Conservation (phyloP, 78 protist genomes). For the Pigoraptor vietnamica region DNA sequence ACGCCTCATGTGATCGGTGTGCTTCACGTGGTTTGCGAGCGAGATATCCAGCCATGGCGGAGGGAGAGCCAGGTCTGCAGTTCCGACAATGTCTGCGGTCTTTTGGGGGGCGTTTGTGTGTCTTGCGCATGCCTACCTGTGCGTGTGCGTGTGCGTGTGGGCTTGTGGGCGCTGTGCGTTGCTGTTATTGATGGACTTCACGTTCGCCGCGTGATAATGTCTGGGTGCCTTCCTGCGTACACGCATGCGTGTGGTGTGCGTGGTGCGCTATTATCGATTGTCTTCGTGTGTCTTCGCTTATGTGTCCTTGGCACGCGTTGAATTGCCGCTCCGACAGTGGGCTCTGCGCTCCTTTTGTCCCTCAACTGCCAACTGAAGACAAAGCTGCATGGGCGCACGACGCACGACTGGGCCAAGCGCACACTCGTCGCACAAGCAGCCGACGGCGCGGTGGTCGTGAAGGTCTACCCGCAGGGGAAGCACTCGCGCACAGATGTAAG, state of each 20-base stretch:
- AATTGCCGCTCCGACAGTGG: background rate
- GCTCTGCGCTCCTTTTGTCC: background rate
- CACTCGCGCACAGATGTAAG: background rate
- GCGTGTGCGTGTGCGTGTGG: background rate
- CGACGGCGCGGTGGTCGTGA: background rate
- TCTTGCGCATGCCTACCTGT: background rate
- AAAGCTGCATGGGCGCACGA: background rate
- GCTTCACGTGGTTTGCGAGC: too few relatives aligned
- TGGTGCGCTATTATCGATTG: too few relatives aligned
- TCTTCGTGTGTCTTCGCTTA: background rate
- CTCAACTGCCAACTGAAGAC: background rate
- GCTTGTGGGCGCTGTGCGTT: too few relatives aligned
- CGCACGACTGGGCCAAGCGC: background rate
- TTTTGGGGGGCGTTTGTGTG: background rate
- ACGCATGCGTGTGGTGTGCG: background rate
- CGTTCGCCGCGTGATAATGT: background rate
- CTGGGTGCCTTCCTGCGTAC: background rate
- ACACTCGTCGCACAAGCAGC: background rate
- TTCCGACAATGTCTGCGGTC: background rate
- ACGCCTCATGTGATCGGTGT: too few relatives aligned
- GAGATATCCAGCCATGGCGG: too few relatives aligned
- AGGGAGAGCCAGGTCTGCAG: too few relatives aligned
- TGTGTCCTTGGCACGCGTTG: background rate
- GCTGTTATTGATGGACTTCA: too few relatives aligned
- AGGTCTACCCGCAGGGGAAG: background rate